Base-by-base conservation (phyloP, 2,329 filamentous ascomycete genomes). In the Ophioceras dolichostomum region DNA sequence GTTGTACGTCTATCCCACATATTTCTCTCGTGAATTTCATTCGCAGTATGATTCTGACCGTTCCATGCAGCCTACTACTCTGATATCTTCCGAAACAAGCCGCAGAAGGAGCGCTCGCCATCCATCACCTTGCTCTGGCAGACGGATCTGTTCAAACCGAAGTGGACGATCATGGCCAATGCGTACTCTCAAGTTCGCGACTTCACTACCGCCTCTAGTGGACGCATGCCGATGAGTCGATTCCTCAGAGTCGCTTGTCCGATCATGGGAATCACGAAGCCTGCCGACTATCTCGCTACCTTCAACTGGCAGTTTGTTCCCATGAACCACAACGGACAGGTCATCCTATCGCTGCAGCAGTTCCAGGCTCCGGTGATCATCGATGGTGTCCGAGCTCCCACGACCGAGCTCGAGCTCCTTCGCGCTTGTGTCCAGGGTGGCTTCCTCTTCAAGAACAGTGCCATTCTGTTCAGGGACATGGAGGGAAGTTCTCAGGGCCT, bases 21-120 rank as follows among this genome's bases (percentile, higher is more conserved):
- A n/a, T n/a, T n/a, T n/a, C n/a, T n/a, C n/a, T n/a, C n/a, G n/a
- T n/a, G n/a, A n/a, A n/a, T n/a, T n/a, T n/a, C n/a, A n/a, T n/a
- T n/a, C n/a, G n/a, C n/a, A n/a, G n/a, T n/a, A n/a, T n/a, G n/a
- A n/a, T n/a, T n/a, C n/a, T n/a, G 17, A 21, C 13, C 12, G 8
- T 18, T 20, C 10, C 14, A 30, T 12, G 10, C 18, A 29, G 27
- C 34, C 3, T 36, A 36, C 32, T 22, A 22, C 27, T 18, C 26
- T 19, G 34, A 27, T 4, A 36, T 36, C 18, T 36, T 36, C 19
- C 13, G 16, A 21, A 27, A 36, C 18, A 28, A 27, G 13, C 34
- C 34, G 12, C 34, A 36, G 27, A 36, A 36, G 27, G 26, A 36
- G 19, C 18, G 34, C 8, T 36, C 34, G 8, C 34, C 34, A 17